Evolutionary conservation across 140 eudicot genomes (phyloP).

Genomic region (Flaveria floridana): DNA sequence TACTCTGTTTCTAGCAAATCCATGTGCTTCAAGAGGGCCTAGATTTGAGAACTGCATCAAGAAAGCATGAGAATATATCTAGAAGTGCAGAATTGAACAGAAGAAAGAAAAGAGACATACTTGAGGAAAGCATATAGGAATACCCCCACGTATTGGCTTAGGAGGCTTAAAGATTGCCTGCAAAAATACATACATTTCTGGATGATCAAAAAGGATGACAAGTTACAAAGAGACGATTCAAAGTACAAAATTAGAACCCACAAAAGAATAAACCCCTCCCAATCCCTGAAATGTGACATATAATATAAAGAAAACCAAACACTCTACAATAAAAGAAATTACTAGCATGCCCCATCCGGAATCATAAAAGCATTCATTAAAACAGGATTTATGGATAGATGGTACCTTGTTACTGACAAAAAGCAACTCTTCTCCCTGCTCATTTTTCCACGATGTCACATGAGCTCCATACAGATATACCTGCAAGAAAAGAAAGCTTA

Average conservation of each 20-base stretch:
- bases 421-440: slow-evolving; percentile 73
- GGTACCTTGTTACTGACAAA: slow-evolving; percentile 65
- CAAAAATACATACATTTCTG: slow-evolving; percentile 30
- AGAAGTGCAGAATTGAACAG: slow-evolving; percentile 17
- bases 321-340: neutral
- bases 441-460: slow-evolving; percentile 93
- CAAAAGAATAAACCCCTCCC: neutral
- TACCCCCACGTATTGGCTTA: slow-evolving; percentile 94
- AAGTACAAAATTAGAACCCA: neutral
- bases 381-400: slow-evolving; percentile 2
- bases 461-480: slow-evolving; percentile 88
- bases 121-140: slow-evolving; percentile 96
- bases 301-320: slow-evolving; percentile 7
- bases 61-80: slow-evolving; percentile 15
- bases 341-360: neutral
- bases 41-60: slow-evolving; percentile 57
- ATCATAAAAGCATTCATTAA: slow-evolving; percentile 4
- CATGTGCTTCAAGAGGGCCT: slow-evolving; percentile 84
- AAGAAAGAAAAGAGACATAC: slow-evolving; percentile 40
- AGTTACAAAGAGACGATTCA: neutral
- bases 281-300: neutral
- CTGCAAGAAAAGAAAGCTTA: slow-evolving; percentile 41
- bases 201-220: slow-evolving; percentile 21
- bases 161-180: slow-evolving; percentile 87
- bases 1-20: slow-evolving; percentile 82